Evolutionary conservation across 2,329 filamentous ascomycete species (phyloP).

Genomic region (Aspergillus alliaceus): DNA sequence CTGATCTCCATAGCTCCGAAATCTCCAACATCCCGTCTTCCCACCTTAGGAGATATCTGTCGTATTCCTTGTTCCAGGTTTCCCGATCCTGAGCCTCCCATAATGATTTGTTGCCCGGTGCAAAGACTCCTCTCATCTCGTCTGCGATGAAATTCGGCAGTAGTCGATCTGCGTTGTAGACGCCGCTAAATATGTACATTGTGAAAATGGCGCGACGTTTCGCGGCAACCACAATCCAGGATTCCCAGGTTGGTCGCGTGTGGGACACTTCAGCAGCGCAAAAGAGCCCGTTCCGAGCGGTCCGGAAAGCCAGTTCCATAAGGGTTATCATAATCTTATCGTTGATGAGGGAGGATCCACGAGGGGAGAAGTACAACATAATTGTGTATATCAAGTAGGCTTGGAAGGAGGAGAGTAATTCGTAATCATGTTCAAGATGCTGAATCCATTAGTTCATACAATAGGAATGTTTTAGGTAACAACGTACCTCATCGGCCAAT

Average conservation of each 20-base stretch:
- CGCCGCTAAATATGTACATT: slow-evolving; percentile 56
- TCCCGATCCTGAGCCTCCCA: slow-evolving; percentile 44
- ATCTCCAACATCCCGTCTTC: slow-evolving; percentile 43
- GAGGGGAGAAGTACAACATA: slow-evolving; percentile 47
- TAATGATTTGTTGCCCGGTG: slow-evolving; percentile 42
- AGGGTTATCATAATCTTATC: slow-evolving; percentile 51
- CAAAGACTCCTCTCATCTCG: slow-evolving; percentile 49
- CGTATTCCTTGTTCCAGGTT: slow-evolving; percentile 49
- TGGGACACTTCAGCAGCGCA: slow-evolving; percentile 44
- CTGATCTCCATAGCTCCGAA: slow-evolving; percentile 53
- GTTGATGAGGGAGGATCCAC: slow-evolving; percentile 29
- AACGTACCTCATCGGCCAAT: slow-evolving; percentile 17
- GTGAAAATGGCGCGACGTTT: slow-evolving; percentile 54
- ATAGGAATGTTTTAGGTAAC: slow-evolving; percentile 8
- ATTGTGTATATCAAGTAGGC: slow-evolving; percentile 56
- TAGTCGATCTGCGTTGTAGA: slow-evolving; percentile 46
- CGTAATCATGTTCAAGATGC: slow-evolving; percentile 18
- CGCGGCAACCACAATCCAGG: slow-evolving; percentile 55
- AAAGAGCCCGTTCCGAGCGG: slow-evolving; percentile 43
- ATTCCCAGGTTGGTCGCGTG: slow-evolving; percentile 50
- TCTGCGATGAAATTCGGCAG: slow-evolving; percentile 51
- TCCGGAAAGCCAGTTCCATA: slow-evolving; percentile 50
- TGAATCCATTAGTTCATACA: not conserved
- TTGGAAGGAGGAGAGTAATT: slow-evolving; percentile 50
- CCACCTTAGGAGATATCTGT: slow-evolving; percentile 46